Base-by-base conservation (phyloP, 441 rosid species). In the Codiaeum variegatum region DNA sequence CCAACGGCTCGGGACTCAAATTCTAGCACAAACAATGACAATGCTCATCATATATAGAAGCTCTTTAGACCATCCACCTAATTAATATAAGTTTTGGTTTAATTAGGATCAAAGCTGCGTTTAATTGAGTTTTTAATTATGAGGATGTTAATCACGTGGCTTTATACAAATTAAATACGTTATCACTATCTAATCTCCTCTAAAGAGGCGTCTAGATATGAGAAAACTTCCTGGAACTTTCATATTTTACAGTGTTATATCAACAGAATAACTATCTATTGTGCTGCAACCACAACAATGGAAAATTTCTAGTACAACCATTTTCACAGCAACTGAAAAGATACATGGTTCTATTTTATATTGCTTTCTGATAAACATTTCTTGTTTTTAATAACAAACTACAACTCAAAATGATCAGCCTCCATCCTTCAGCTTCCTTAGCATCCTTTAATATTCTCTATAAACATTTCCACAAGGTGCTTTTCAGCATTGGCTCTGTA, bases 201-300 rank as follows among this genome's bases (percentile, higher is more conserved):
- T 15, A 59, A 59, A 28, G 38, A 59, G 19, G 10, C 63, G 29
- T 59, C 21, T 59, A 38, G 29, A 15, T 16, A 29, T 16, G 18
- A 59, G 64, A 18, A 13, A 60, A 18, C 18, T 60, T 60, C 40
- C 23, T 5, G 23, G 40, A 60, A 60, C 64, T 71, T 62, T 42
- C 62, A 61, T 46, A 72, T 29, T 60, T 21, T 60, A 60, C 40
- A 60, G 38, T 60, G 21, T 60, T 60, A 60, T 60, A 60, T 60
- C 4, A 60, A 46, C 61, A n/a, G 34, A 67, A 51, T n/a, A 51
- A 44, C 66, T 59, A 29, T 23, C 66, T 59, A 59, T 70, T 11
- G 42, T 42, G 73, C 65, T 70, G 66, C 42, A 59, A 42, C 38
- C 63, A 59, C 36, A 28, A 5, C 34, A 40, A 29, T 56, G 54